Evolutionary conservation across 805 yeast genomes (phyloP).

Genomic region (Kodamaea fukazawae): DNA sequence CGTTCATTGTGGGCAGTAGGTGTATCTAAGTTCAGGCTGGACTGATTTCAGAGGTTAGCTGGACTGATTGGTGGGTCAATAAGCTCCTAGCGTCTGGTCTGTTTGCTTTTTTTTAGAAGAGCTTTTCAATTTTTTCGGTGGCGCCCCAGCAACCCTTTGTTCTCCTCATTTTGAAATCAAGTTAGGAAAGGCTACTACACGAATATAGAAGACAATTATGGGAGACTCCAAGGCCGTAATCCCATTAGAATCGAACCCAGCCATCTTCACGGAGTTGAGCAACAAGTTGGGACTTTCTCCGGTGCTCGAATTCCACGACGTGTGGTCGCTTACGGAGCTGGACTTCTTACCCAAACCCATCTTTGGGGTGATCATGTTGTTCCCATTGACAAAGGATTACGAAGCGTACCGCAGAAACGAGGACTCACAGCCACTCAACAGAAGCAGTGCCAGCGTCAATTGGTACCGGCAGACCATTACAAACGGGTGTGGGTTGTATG

Average conservation of each 20-base stretch:
- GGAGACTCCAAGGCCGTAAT: conserved; percentile 46
- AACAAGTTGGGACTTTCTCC: conserved; percentile 64
- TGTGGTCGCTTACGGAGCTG: conserved; percentile 79
- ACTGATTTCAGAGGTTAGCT: too few relatives aligned
- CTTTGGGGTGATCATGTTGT: conserved; percentile 70
- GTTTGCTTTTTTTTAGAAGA: too few relatives aligned
- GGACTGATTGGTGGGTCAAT: too few relatives aligned
- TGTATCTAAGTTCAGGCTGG: too few relatives aligned
- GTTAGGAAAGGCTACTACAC: background rate
- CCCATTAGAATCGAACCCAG: conserved; percentile 91
- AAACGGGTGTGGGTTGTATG: conserved; percentile 93
- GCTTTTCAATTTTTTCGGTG: background rate
- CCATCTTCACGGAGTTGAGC: conserved; percentile 70
- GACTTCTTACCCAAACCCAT: conserved; percentile 87
- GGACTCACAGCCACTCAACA: conserved; percentile 35
- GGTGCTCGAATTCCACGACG: conserved; percentile 66
- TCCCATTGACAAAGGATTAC: conserved; percentile 69
- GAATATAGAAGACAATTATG: conserved; percentile 3
- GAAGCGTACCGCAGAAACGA: conserved; percentile 48
- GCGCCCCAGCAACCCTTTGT: background rate
- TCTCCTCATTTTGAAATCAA: background rate
- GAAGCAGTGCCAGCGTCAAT: conserved; percentile 32
- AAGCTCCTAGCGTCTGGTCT: too few relatives aligned
- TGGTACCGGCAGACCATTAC: conserved; percentile 86
- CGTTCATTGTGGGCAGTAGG: too few relatives aligned